Conservation (phyloP, 441 rosid genomes). For the Erodium moschatum region DNA sequence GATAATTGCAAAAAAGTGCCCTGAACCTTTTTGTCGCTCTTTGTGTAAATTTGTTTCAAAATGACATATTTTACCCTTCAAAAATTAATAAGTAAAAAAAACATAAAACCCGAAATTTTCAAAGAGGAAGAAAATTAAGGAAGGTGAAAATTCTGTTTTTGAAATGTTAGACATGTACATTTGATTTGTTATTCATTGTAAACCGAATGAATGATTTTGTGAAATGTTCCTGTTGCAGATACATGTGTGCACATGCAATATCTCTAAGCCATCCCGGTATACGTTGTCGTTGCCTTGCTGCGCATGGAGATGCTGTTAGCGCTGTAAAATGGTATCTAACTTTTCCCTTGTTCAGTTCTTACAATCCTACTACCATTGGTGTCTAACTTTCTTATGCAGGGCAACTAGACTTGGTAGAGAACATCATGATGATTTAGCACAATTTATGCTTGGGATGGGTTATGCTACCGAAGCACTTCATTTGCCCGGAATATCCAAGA, state of each 20-base stretch:
- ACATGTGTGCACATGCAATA: conserved; percentile 94
- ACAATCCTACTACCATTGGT: background rate
- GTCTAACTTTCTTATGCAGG: conserved; percentile 37
- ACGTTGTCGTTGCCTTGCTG: conserved; percentile 96
- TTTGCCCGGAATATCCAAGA: conserved; percentile 97
- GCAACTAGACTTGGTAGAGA: conserved; percentile 99
- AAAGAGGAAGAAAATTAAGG: too few relatives aligned
- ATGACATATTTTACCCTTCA: too few relatives aligned
- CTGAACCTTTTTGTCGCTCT: too few relatives aligned
- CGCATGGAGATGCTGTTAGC: conserved; percentile 96
- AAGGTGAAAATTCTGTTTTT: too few relatives aligned
- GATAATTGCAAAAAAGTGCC: too few relatives aligned
- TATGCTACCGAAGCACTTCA: conserved; percentile 99
- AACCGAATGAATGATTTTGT: conserved; percentile 9
- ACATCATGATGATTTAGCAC: conserved; percentile 97
- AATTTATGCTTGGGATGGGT: conserved; percentile 97
- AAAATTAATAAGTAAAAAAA: too few relatives aligned
- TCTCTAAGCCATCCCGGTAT: conserved; percentile 97
- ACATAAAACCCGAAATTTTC: too few relatives aligned
- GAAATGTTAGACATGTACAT: background rate
- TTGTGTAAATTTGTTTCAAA: too few relatives aligned
- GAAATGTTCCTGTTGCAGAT: conserved; percentile 40
- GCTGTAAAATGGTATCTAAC: conserved; percentile 82
- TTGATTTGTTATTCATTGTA: background rate
- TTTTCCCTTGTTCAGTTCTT: conserved; percentile 16